These are phyloP conservation scores for Solanum sejunctum DNA, from an alignment of 257 asterid species.

Conservation along the genomic window DNA sequence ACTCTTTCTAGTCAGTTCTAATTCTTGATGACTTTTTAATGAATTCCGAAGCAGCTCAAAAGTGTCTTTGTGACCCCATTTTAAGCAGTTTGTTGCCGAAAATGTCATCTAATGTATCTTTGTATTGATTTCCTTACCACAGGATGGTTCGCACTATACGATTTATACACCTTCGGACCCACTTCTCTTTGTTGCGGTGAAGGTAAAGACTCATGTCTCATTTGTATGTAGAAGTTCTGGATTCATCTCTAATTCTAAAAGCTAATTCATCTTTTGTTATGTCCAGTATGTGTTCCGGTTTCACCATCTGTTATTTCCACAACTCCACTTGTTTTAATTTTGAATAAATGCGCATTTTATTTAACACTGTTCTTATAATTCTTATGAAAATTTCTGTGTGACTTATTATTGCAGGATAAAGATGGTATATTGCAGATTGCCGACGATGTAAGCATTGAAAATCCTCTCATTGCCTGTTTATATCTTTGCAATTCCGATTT, in stretches of 20 bases:
- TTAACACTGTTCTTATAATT: background rate
- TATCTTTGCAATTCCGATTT: background rate
- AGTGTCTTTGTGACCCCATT: background rate
- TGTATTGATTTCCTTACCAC: slow-evolving; percentile 21
- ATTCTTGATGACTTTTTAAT: background rate
- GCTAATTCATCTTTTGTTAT: background rate
- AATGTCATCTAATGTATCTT: background rate
- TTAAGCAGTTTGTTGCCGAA: background rate
- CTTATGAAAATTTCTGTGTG: background rate
- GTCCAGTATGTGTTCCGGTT: background rate
- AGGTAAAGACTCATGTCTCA: slow-evolving; percentile 35
- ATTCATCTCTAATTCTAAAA: background rate
- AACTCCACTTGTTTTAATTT: background rate
- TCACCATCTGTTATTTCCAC: background rate
- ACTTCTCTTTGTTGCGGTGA: slow-evolving; percentile 82
- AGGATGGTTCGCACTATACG: slow-evolving; percentile 99
- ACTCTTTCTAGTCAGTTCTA: background rate
- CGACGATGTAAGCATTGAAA: slow-evolving; percentile 65
- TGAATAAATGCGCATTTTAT: background rate
- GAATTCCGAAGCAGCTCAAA: background rate
- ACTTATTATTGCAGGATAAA: slow-evolving; percentile 46
- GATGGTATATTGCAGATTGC: slow-evolving; percentile 71
- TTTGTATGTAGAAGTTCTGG: background rate
- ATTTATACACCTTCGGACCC: slow-evolving; percentile 98
- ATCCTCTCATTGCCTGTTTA: background rate